Evolutionary conservation across 768 basidiomycete genomes (phyloP).

Genomic region (Suillus brevipes): DNA sequence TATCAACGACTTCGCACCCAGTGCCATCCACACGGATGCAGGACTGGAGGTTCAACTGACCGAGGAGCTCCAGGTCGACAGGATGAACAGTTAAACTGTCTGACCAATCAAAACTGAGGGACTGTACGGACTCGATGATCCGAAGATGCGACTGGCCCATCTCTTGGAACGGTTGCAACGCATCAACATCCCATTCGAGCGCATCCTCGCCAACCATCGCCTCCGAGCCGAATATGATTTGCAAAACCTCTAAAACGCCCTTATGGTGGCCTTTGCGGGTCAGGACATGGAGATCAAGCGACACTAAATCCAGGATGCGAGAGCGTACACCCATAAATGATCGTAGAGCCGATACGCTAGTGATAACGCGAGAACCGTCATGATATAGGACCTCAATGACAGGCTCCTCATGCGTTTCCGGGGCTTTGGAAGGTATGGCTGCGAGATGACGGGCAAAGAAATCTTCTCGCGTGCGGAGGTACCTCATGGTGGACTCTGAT

Average conservation of each 20-base stretch:
- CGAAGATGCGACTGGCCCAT: constrained; percentile 81
- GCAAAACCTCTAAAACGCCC: constrained; percentile 69
- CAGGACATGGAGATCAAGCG: constrained; percentile 85
- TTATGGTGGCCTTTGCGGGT: constrained; percentile 77
- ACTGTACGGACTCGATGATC: constrained; percentile 86
- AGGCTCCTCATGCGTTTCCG: constrained; percentile 48
- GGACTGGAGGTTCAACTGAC: constrained; percentile 62
- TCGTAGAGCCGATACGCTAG: constrained; percentile 66
- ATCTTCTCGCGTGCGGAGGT: constrained; percentile 83
- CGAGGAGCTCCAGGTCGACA: constrained; percentile 63
- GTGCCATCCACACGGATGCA: constrained; percentile 67
- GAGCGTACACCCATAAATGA: constrained; percentile 83
- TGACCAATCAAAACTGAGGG: constrained; percentile 85
- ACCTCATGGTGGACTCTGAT: constrained; percentile 77
- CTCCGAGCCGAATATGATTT: constrained; percentile 77
- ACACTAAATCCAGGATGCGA: constrained; percentile 80
- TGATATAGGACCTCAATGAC: constrained; percentile 61
- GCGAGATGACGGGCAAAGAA: constrained; percentile 89
- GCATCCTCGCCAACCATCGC: constrained; percentile 43
- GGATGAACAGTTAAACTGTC: constrained; percentile 66
- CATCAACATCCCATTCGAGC: constrained; percentile 45
- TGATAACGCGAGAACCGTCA: constrained; percentile 68
- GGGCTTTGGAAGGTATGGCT: constrained; percentile 65
- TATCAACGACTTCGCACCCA: constrained; percentile 84
- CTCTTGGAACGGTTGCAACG: constrained; percentile 61